Conservation (phyloP, 805 yeast genomes). For the Barnettozyma vustinii region DNA sequence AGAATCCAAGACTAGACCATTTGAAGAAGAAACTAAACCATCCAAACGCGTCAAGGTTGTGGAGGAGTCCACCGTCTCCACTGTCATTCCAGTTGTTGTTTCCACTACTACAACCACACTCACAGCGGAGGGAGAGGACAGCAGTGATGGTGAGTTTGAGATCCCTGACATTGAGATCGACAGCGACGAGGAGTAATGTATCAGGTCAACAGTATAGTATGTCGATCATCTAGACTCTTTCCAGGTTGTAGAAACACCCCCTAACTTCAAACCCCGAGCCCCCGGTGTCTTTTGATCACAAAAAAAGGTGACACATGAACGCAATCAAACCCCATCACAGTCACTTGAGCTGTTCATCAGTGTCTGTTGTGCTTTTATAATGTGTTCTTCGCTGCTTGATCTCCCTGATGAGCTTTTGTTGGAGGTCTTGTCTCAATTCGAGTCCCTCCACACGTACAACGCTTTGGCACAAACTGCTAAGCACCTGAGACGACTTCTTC, state of each 20-base stretch:
- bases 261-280: background rate
- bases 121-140: constrained; percentile 19
- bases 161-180: constrained; percentile 41
- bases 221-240: too few species aligned
- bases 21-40: constrained; percentile 21
- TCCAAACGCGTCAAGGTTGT: constrained; percentile 23
- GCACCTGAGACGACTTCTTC: constrained; percentile 4
- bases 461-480: constrained; percentile 10
- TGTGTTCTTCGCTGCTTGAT: constrained; percentile 8
- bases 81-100: background rate
- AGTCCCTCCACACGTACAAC: constrained; percentile 10
- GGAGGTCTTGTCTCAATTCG: constrained; percentile 6
- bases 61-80: background rate
- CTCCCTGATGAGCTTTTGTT: constrained; percentile 17
- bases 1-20: constrained; percentile 15
- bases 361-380: too few species aligned
- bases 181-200: constrained; percentile 33
- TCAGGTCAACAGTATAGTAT: too few species aligned
- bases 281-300: background rate
- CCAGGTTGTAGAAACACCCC: background rate
- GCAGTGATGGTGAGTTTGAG: constrained; percentile 42
- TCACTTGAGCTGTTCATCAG: background rate
- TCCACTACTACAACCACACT: constrained; percentile 2
- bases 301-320: background rate
- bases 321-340: background rate